Percentiles rank a stretch among this genome's conserved stretches.
Conservation (phyloP, 148 eudicot genomes). For the Hydrangea macrophylla region DNA sequence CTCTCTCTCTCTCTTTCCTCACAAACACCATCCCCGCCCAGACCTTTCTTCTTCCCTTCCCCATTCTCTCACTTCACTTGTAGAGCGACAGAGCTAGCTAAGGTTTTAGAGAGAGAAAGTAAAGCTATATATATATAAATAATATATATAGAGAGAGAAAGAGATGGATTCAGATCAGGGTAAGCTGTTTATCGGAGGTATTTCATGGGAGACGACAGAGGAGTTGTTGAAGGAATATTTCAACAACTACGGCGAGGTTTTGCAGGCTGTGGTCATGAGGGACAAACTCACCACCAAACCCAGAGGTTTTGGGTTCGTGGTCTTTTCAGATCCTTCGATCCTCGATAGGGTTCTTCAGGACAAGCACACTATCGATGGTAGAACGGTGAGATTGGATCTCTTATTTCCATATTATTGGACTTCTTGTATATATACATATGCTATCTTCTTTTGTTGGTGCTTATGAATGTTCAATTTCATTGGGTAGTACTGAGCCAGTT, state of each 20-base stretch:
- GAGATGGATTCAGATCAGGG: constrained; percentile 90
- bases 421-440: not conserved
- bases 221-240: constrained; percentile 76
- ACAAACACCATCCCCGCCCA: too few relatives aligned
- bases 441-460: constrained; percentile 1
- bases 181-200: constrained; percentile 86
- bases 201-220: constrained; percentile 88
- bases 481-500: not conserved
- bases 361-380: constrained; percentile 69
- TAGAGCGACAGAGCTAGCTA: too few relatives aligned
- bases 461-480: not conserved
- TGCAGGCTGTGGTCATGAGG: constrained; percentile 69
- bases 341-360: constrained; percentile 79
- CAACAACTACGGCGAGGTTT: constrained; percentile 66
- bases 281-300: constrained; percentile 75
- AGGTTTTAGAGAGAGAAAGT: not conserved
- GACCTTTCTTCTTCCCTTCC: too few relatives aligned
- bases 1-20: too few relatives aligned
- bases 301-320: constrained; percentile 86
- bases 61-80: too few relatives aligned
- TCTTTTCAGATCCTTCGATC: constrained; percentile 74
- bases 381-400: constrained; percentile 47
- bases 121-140: not conserved
- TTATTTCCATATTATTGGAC: not conserved
- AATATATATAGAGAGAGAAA: not conserved